Conservation (phyloP, 768 basidiomycete species). For the Leccinum subgranulosum region DNA sequence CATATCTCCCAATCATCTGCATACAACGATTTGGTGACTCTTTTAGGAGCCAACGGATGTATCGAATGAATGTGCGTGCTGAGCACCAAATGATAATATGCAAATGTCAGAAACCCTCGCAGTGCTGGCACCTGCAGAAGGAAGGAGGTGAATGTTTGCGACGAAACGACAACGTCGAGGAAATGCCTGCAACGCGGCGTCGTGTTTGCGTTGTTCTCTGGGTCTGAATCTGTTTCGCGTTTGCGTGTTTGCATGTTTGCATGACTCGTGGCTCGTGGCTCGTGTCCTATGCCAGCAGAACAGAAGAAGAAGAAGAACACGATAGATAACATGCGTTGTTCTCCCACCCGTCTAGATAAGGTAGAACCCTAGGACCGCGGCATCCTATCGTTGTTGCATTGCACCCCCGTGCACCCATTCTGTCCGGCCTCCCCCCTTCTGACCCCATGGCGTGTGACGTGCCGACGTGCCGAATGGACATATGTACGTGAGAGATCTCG, state of each 20-base stretch:
- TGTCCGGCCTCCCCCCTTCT: background rate
- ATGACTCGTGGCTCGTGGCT: background rate
- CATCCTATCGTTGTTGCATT: background rate
- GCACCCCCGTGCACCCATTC: background rate
- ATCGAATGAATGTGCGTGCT: background rate
- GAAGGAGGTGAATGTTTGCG: background rate
- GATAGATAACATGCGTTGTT: background rate
- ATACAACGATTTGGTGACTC: background rate
- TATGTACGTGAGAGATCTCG: background rate
- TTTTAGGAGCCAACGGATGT: background rate
- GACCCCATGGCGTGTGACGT: background rate
- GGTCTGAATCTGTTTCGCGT: background rate
- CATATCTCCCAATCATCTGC: background rate
- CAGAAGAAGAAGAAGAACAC: slow-evolving; percentile 2
- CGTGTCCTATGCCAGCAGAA: background rate
- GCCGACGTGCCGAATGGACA: background rate
- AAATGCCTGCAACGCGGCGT: background rate
- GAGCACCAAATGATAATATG: background rate
- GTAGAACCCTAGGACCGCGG: slow-evolving; percentile 2
- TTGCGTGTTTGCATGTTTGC: background rate
- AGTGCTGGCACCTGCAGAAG: background rate
- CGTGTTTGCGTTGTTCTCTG: background rate
- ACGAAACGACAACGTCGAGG: background rate
- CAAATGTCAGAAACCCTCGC: background rate
- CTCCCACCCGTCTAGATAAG: background rate